Percentiles rank a stretch among this genome's conserved stretches.
These are phyloP conservation scores for Pichia ethanolica DNA, from an alignment of 805 yeast species.

Conservation along the genomic window DNA sequence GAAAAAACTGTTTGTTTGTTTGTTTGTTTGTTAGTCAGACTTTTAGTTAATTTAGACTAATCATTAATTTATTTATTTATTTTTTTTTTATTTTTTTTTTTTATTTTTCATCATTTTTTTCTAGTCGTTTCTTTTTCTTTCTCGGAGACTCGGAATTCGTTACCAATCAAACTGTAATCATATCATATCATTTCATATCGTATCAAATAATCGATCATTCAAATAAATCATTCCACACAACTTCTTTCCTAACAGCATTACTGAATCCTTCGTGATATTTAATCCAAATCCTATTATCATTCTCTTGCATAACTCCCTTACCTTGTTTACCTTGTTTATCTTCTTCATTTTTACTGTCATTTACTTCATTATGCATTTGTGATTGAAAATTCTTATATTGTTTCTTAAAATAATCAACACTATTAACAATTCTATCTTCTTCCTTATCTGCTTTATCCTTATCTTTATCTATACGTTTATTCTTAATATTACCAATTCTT, in stretches of 20 bases:
- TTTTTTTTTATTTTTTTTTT: too few species aligned
- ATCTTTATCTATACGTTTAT: not conserved
- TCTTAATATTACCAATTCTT: not conserved
- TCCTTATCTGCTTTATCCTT: conserved; percentile 1
- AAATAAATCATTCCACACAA: conserved; percentile 69
- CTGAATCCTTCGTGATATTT: conserved; percentile 88
- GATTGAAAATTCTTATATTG: conserved; percentile 30
- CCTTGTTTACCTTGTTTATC: not conserved
- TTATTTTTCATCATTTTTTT: too few species aligned
- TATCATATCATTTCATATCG: too few species aligned
- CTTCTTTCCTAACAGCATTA: conserved; percentile 79
- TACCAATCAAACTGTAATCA: too few species aligned
- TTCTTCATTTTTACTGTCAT: not conserved
- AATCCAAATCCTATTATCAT: conserved; percentile 60
- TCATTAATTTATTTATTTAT: too few species aligned
- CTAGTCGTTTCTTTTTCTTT: not conserved
- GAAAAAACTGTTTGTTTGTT: too few species aligned
- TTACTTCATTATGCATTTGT: not conserved
- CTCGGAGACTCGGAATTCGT: too few species aligned
- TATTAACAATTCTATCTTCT: conserved; percentile 8
- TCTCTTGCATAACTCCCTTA: conserved; percentile 16
- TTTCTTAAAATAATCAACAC: conserved; percentile 35
- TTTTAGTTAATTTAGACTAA: too few species aligned
- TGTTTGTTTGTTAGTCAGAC: too few species aligned
- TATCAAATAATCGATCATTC: not conserved